phyloP scores from a whole-genome alignment of 257 asterid species.

The Anisodus tanguticus region DNA sequence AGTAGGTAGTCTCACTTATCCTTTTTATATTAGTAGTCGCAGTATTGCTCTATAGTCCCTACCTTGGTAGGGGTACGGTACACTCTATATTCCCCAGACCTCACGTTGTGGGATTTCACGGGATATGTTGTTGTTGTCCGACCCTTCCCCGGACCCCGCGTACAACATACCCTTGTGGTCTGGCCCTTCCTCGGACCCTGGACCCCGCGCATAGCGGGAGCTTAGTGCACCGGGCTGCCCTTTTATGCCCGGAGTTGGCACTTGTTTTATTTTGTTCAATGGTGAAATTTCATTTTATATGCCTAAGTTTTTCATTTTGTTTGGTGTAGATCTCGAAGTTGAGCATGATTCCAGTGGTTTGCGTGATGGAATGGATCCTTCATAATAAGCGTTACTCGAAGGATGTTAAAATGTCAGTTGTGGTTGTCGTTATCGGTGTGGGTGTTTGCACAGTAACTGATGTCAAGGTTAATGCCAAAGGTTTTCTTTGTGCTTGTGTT shows the following conservation, averaged over 20 bases:
- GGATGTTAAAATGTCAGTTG: slow-evolving; percentile 82
- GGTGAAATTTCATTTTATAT: slow-evolving; percentile 11
- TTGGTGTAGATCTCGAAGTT: slow-evolving; percentile 82
- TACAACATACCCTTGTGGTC: no score
- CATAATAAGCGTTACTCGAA: slow-evolving; percentile 76
- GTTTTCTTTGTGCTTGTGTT: slow-evolving; percentile 87
- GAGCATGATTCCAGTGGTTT: slow-evolving; percentile 99
- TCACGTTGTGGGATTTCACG: no score
- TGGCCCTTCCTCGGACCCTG: no score
- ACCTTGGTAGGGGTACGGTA: no score
- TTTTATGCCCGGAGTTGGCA: not conserved
- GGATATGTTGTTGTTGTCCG: no score
- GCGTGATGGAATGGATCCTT: slow-evolving; percentile 94
- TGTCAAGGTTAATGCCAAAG: slow-evolving; percentile 85
- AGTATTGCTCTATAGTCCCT: no score
- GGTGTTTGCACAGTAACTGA: slow-evolving; percentile 99
- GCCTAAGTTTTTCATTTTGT: slow-evolving; percentile 35
- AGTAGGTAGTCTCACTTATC: no score
- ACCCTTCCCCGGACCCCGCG: no score
- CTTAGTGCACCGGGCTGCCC: no score
- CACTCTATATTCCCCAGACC: no score
- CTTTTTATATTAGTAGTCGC: no score
- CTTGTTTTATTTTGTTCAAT: slow-evolving; percentile 19
- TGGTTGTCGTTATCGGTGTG: slow-evolving; percentile 93
- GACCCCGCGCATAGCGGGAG: no score